A percentile compares a stretch with the other conserved stretches of the same genome.
Conservation (phyloP, 2,329 filamentous ascomycete species). For the Cladorrhinum sp. region DNA sequence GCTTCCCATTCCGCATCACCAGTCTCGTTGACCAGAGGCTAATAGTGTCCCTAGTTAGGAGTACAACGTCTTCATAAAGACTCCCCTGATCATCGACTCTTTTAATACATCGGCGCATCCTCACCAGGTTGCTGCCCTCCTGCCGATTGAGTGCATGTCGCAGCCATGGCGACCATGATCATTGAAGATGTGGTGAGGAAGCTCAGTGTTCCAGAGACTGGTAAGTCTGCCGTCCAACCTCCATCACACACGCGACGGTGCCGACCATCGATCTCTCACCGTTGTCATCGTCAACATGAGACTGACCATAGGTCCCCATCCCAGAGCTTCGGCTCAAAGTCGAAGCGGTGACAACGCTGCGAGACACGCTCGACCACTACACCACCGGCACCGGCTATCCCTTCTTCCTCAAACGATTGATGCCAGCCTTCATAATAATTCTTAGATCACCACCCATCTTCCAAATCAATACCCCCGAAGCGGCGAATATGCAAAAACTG, state of each 20-base stretch:
- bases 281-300: background rate
- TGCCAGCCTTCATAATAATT: constrained; percentile 85
- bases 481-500: constrained; percentile 68
- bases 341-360: constrained; percentile 78
- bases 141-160: constrained; percentile 44
- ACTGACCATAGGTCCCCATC: constrained; percentile 16
- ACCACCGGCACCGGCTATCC: constrained; percentile 73
- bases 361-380: constrained; percentile 89
- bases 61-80: background rate
- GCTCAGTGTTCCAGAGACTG: constrained; percentile 54
- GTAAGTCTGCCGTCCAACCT: constrained; percentile 37
- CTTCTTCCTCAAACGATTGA: constrained; percentile 78
- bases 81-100: background rate
- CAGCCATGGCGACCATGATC: constrained; percentile 57
- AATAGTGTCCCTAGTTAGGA: background rate
- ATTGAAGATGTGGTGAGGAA: constrained; percentile 64
- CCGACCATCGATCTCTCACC: background rate
- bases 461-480: constrained; percentile 83
- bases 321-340: constrained; percentile 78
- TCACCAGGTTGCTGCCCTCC: constrained; percentile 21
- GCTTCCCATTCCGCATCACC: background rate
- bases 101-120: background rate
- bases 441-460: constrained; percentile 86
- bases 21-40: background rate
- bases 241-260: background rate